Evolutionary conservation across 352 stramenopile species (phyloP).

Genomic region (Phytophthora brassicae): DNA sequence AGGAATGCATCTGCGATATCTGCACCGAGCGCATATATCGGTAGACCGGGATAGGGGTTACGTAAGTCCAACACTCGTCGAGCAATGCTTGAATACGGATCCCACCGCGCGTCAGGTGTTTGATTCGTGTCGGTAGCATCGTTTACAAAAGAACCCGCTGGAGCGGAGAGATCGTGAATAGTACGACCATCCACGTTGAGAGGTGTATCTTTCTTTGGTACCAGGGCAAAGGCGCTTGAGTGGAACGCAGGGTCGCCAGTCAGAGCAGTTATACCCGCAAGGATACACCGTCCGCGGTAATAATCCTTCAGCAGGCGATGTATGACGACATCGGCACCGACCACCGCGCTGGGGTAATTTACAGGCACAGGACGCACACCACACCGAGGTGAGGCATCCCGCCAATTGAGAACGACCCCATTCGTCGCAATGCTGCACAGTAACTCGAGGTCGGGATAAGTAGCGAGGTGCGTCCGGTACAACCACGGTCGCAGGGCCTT

Average conservation of each 20-base stretch:
- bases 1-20: constrained; percentile 7
- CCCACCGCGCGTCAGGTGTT: background rate
- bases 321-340: background rate
- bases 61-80: background rate
- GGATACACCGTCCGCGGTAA: background rate
- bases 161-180: background rate
- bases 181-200: background rate
- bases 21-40: constrained; percentile 1
- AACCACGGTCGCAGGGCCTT: background rate
- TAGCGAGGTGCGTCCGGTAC: background rate
- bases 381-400: background rate
- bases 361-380: background rate
- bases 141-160: background rate
- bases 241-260: background rate
- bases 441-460: background rate
- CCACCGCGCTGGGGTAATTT: background rate
- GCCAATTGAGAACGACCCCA: background rate
- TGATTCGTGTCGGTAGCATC: background rate
- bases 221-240: constrained; percentile 2
- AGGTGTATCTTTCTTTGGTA: constrained; percentile 4
- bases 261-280: background rate
- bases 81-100: background rate
- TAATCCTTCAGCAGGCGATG: background rate
- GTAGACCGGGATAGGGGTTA: background rate
- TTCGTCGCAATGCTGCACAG: background rate